Evolutionary conservation across 169 alveolate species (phyloP).

Genomic region (Plasmodium fragile): DNA sequence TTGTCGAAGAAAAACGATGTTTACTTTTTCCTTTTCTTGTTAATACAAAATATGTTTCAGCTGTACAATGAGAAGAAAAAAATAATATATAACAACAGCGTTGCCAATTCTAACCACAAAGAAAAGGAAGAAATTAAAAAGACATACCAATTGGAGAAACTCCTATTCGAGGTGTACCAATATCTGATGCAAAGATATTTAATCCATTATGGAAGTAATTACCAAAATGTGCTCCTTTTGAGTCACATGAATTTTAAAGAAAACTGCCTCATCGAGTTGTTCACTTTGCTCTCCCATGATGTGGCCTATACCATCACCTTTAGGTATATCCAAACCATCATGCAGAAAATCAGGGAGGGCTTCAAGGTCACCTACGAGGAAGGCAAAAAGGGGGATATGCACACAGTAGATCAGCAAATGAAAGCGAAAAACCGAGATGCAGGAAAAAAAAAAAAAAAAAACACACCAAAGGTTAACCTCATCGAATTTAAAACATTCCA

Average conservation of each 20-base stretch:
- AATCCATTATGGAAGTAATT: slow-evolving; percentile 21
- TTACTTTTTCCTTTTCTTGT: slow-evolving; percentile 40
- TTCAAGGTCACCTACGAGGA: slow-evolving; percentile 4
- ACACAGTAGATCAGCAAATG: neutral
- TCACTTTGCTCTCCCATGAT: slow-evolving; percentile 51
- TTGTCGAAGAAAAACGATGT: slow-evolving; percentile 44
- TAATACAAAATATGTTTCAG: slow-evolving; percentile 49
- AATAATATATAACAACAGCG: slow-evolving; percentile 25
- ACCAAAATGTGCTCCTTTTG: neutral
- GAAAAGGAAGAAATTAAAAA: slow-evolving; percentile 35
- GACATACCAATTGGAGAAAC: slow-evolving; percentile 22
- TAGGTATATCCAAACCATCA: slow-evolving; percentile 51
- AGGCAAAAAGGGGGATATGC: neutral
- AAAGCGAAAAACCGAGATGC: neutral
- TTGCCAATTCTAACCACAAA: neutral
- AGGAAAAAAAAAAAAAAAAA: slow-evolving; percentile 2
- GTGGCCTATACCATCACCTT: slow-evolving; percentile 48
- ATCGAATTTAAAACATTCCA: slow-evolving; percentile 6
- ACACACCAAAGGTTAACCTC: neutral
- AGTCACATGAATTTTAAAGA: slow-evolving; percentile 61
- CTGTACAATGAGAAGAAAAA: slow-evolving; percentile 57
- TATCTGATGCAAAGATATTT: slow-evolving; percentile 30
- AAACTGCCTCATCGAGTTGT: slow-evolving; percentile 67
- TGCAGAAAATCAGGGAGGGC: slow-evolving; percentile 50
- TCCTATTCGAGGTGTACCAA: slow-evolving; percentile 33